Percentiles rank a stretch among this genome's conserved stretches.
These are phyloP conservation scores for Rhynchospora pubera DNA, from an alignment of 176 grass and related monocot genomes.

Conservation along the genomic window DNA sequence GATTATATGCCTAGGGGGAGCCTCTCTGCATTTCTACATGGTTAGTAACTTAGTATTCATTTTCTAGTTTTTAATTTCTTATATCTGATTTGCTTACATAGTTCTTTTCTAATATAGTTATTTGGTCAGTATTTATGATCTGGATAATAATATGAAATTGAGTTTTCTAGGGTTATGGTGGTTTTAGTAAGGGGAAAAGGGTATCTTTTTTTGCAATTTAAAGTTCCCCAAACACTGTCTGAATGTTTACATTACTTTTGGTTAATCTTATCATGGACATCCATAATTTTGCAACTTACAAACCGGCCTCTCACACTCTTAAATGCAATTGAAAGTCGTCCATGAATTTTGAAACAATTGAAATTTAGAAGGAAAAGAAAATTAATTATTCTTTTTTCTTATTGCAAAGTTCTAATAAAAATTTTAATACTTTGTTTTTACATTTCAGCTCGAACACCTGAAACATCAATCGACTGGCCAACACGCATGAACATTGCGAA, in stretches of 20 bases:
- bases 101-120: background rate
- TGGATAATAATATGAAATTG: background rate
- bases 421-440: background rate
- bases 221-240: background rate
- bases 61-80: background rate
- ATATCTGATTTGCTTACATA: background rate
- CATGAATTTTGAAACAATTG: background rate
- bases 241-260: background rate
- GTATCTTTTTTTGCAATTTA: background rate
- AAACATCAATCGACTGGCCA: conserved; percentile 44
- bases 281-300: too few relatives aligned
- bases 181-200: background rate
- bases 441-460: conserved; percentile 21
- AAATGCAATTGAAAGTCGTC: background rate
- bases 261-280: too few relatives aligned
- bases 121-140: background rate
- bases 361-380: background rate
- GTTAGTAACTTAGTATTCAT: conserved; percentile 24
- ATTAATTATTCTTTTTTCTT: background rate
- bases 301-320: background rate
- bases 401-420: background rate
- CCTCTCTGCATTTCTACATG: conserved; percentile 52
- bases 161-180: background rate
- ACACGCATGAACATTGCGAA: conserved; percentile 52
- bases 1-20: conserved; percentile 60